A percentile compares a stretch with the other conserved stretches of the same genome.
phyloP scores from a whole-genome alignment of 805 yeast species.

The Cyberlindnera lachancei region DNA sequence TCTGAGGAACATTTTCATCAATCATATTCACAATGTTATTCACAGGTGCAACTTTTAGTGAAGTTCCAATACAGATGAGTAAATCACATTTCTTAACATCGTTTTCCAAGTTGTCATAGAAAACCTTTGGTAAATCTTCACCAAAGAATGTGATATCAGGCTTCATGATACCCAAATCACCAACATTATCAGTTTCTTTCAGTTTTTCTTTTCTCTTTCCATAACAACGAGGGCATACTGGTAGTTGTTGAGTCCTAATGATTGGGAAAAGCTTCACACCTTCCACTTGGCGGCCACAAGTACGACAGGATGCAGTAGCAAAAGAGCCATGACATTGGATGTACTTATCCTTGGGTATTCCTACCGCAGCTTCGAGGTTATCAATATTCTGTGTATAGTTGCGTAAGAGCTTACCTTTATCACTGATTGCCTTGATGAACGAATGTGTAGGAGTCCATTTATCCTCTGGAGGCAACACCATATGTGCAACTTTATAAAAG shows the following conservation, averaged over 20 bases:
- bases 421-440: slow-evolving; percentile 67
- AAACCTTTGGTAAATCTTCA: slow-evolving; percentile 66
- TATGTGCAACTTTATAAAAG: slow-evolving; percentile 80
- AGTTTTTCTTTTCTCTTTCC: slow-evolving; percentile 31
- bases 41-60: slow-evolving; percentile 88
- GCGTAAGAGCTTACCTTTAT: slow-evolving; percentile 67
- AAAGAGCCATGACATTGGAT: slow-evolving; percentile 93
- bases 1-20: slow-evolving; percentile 70
- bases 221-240: slow-evolving; percentile 65
- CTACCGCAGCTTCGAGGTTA: slow-evolving; percentile 77
- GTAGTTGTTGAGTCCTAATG: slow-evolving; percentile 52
- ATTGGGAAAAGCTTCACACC: slow-evolving; percentile 60
- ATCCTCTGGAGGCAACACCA: slow-evolving; percentile 69
- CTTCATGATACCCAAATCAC: slow-evolving; percentile 74
- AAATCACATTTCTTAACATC: slow-evolving; percentile 71
- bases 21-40: slow-evolving; percentile 76
- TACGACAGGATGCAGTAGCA: slow-evolving; percentile 77
- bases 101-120: slow-evolving; percentile 49
- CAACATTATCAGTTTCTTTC: slow-evolving; percentile 23
- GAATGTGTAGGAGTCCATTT: slow-evolving; percentile 73
- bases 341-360: slow-evolving; percentile 54
- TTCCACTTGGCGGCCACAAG: slow-evolving; percentile 59
- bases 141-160: slow-evolving; percentile 94
- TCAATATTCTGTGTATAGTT: slow-evolving; percentile 92
- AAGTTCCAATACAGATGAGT: slow-evolving; percentile 81